phyloP scores from a whole-genome alignment of 306 rosid genomes.

The Cicer chorassanicum region DNA sequence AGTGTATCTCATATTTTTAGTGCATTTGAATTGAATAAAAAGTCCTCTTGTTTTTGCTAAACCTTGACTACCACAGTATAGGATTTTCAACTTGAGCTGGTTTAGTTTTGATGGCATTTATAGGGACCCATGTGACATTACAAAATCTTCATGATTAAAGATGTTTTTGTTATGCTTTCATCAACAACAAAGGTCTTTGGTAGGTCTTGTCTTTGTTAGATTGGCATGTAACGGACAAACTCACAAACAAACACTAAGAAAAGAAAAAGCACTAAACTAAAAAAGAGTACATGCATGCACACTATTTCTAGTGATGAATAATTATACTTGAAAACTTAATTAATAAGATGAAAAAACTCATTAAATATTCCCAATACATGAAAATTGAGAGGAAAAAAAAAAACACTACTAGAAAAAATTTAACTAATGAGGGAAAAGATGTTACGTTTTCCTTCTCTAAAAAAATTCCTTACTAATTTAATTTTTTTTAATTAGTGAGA shows the following conservation, averaged over 20 bases:
- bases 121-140: conserved; percentile 57
- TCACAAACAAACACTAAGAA: conserved; percentile 27
- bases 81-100: conserved; percentile 48
- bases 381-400: neutral
- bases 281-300: conserved; percentile 37
- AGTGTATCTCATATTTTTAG: conserved; percentile 62
- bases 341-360: conserved; percentile 1
- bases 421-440: too few relatives aligned
- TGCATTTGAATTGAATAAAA: conserved; percentile 73
- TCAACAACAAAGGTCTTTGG: conserved; percentile 49
- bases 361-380: neutral
- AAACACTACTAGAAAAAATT: neutral
- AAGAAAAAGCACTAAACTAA: conserved; percentile 18
- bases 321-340: conserved; percentile 20
- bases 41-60: conserved; percentile 65
- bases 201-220: conserved; percentile 58
- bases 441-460: too few relatives aligned
- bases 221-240: conserved; percentile 45
- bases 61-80: conserved; percentile 81
- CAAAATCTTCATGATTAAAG: conserved; percentile 57
- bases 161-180: conserved; percentile 64
- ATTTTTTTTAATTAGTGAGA: too few relatives aligned
- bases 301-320: neutral
- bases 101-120: conserved; percentile 46
- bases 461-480: too few relatives aligned